Conservation (phyloP, 2,329 filamentous ascomycete species). For the Cladosporium halotolerans region DNA sequence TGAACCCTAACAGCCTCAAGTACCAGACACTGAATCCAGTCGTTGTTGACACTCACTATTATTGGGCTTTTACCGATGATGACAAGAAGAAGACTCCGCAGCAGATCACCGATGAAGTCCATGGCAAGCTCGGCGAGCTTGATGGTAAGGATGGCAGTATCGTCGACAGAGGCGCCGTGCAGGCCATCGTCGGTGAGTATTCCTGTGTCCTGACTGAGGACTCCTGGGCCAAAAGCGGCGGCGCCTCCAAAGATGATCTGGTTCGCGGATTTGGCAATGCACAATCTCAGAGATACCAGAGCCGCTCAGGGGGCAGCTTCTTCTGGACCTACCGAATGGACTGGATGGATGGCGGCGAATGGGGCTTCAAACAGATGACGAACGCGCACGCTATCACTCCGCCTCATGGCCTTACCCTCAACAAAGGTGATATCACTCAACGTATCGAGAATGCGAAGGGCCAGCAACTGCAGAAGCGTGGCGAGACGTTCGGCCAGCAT, state of each 20-base stretch:
- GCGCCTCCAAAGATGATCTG: slow-evolving; percentile 33
- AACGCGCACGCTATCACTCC: slow-evolving; percentile 39
- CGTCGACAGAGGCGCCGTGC: slow-evolving; percentile 44
- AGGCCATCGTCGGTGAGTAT: slow-evolving; percentile 53
- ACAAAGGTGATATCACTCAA: slow-evolving; percentile 31
- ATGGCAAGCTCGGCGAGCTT: slow-evolving; percentile 40
- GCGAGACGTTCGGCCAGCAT: slow-evolving; percentile 39
- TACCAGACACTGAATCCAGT: slow-evolving; percentile 36
- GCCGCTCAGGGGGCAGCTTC: slow-evolving; percentile 47
- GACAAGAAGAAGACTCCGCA: slow-evolving; percentile 48
- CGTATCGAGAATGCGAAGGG: slow-evolving; percentile 36
- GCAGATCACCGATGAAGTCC: slow-evolving; percentile 45
- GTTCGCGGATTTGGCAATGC: slow-evolving; percentile 43
- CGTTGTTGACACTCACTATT: slow-evolving; percentile 54
- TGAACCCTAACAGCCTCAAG: slow-evolving; percentile 33
- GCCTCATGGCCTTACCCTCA: slow-evolving; percentile 35
- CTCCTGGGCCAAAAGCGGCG: slow-evolving; percentile 39
- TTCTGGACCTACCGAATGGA: slow-evolving; percentile 60
- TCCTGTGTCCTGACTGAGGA: slow-evolving; percentile 50
- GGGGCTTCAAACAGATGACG: slow-evolving; percentile 52
- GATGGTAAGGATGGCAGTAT: slow-evolving; percentile 44
- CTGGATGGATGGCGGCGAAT: slow-evolving; percentile 57
- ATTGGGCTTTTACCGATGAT: slow-evolving; percentile 52
- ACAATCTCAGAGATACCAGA: slow-evolving; percentile 44
- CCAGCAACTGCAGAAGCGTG: slow-evolving; percentile 33